Evolutionary conservation across 192 early-diverging fungal species (phyloP), one percentile per base, ranked within the genome.

Genomic region (Coemansia sp.): DNA sequence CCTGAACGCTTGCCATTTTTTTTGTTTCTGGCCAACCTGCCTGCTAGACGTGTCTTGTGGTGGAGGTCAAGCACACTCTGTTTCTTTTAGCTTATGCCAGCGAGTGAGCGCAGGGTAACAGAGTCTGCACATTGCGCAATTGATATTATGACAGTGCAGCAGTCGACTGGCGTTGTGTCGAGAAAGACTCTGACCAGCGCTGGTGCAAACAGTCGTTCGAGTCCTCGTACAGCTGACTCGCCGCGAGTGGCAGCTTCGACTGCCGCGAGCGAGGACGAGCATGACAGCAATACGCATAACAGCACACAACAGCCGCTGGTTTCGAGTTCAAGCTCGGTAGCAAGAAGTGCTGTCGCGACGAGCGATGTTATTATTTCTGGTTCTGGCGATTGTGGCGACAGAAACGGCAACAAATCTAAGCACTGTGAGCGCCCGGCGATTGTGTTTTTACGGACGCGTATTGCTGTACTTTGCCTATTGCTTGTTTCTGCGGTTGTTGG

Each of bases 121-220:
- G 57, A 40, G 34, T 49, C 67, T 12, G 15, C 63, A 33, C 77
- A 84, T 67, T 84, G 77, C 66, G 67, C 52, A 52, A 67, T 84
- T 51, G 72, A 74, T 60, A 69, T 84, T 36, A 83, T 78, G 80
- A 57, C 67, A 36, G 40, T 6, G 61, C 40, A 24, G 61, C 61
- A 63, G 61, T 42, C 61, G 22, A 63, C 61, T 63, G 40, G 61
- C 61, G 20, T 63, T 2, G 40, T 63, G 40, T 63, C 61, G 38
- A 63, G 61, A 42, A 63, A 63, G 38, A 24, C 11, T 9, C 38
- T 22, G 12, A 5, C 61, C 10, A 24, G 3, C 38, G 38, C 36
- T 12, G 40, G 61, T 10, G 20, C 61, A 41, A 36, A 41, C 40
- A 41, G 36, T 20, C 61, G 36, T 7, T 12, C 22, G 20, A 38